Base-by-base conservation (phyloP, 148 eudicot genomes). In the Fallopia convolvulus region DNA sequence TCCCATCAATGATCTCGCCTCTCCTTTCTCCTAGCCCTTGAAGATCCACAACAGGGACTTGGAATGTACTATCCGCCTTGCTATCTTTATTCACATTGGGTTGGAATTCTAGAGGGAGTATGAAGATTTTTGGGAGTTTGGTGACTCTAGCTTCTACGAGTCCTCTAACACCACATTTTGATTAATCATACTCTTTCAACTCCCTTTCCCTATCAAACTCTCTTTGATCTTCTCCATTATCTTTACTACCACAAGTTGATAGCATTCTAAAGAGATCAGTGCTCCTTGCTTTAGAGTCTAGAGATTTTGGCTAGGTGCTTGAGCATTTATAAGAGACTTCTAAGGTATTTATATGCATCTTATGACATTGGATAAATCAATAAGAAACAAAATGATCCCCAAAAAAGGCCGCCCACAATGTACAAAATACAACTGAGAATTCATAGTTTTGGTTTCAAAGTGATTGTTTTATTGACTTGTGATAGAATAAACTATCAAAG, bases 121-220 rank as follows among this genome's bases (percentile, higher is more conserved):
- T 75, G 76, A 83, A 88, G 75, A 85, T 15, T 26, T 20, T 70
- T 6, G 90, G 90, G 48, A 88, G 70, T 7, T 77, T 58, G 2
- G 47, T 18, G 56, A 85, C 53, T 26, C 88, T 87, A 6, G 87
- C 70, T 48, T 88, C 88, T 9, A 82, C 80, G 1, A 88, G 83
- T 8, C 88, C 90, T 77, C 86, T 88, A 3, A 88, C 88, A n/a
- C 90, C 90, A 17, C 80, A 84, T 72, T 82, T 88, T 49, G 87
- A 80, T 8, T 84, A 82, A 1, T 83, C 83, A 26, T 83, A 80
- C 13, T 82, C 82, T 3, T 42, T 56, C 50, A 88, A 21, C 47
- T 79, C 84, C 41, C 21, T 81, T 36, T 74, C 86, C 75, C 80
- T 68, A 53, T 80, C 78, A 70, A 41, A 41, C 44, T 41, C 44